Percentiles rank a stretch among this genome's conserved stretches.
Evolutionary conservation across 2,329 filamentous ascomycete species (phyloP).

Genomic region (Aspergillus sojae): DNA sequence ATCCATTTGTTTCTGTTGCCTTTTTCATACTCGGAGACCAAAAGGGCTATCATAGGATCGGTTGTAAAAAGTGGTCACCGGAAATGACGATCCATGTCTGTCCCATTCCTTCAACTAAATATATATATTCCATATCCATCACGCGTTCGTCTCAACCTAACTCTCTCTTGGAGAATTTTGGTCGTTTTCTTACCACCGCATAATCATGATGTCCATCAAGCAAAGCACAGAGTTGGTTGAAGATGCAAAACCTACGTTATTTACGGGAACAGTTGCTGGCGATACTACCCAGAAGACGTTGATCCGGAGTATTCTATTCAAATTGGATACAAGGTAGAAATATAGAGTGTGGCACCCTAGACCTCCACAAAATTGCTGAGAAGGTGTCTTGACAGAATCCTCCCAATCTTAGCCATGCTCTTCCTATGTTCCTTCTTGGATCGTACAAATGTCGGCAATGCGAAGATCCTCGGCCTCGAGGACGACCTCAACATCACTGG

Average conservation of each 20-base stretch:
- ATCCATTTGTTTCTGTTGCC: too few species aligned
- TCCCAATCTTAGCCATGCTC: conserved; percentile 65
- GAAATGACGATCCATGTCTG: neutral
- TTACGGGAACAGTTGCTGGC: conserved; percentile 17
- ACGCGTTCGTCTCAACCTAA: neutral
- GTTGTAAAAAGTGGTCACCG: conserved; percentile 7
- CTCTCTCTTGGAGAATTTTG: neutral
- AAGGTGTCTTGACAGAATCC: conserved; percentile 49
- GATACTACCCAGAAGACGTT: conserved; percentile 30
- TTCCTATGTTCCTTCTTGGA: conserved; percentile 69
- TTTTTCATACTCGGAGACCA: neutral
- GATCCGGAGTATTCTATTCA: conserved; percentile 53
- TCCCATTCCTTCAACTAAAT: neutral
- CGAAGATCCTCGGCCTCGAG: conserved; percentile 66
- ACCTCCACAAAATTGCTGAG: neutral
- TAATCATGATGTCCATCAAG: conserved; percentile 25
- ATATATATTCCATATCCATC: neutral
- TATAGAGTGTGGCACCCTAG: neutral
- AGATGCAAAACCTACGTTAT: conserved; percentile 19
- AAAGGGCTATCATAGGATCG: neutral
- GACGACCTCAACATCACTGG: conserved; percentile 60
- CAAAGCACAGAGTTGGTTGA: conserved; percentile 25
- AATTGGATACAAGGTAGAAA: conserved; percentile 55
- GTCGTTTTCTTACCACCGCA: neutral
- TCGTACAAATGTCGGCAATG: conserved; percentile 74